Base-by-base conservation (phyloP, 345 rosid genomes). In the Citrus glauca region DNA sequence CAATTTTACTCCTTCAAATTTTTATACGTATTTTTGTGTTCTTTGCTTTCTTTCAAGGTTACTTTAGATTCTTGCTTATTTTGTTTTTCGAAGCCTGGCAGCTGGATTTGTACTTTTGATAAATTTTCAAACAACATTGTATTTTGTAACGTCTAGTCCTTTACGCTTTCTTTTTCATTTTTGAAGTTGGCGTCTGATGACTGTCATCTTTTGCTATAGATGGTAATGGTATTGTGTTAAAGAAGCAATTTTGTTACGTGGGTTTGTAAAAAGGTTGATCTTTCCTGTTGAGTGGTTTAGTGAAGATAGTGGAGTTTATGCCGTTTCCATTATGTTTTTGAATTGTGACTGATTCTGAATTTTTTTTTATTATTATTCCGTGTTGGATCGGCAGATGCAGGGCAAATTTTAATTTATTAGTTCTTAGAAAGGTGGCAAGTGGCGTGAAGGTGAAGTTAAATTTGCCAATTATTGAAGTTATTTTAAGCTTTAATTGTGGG, bases 171-270 rank as follows among this genome's bases (percentile, higher is more conserved):
- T 57, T 63, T 45, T 45, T 45, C 50, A 45, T 45, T 11, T 45
- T 45, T 78, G 71, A 75, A 82, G 85, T 73, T 72, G 30, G 50
- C 73, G 45, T 69, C 5, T 20, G 28, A 40, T 79, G 65, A 45
- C 68, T 73, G 22, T 61, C 73, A 75, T 75, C 79, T 82, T 82
- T 77, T 78, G 71, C 74, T 79, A 37, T 75, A 20, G 71, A 64
- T 67, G 48, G 64, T 68, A 72, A 38, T 78, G 42, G n/a, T 38
- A 6, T 53, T 72, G 48, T 25, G 66, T 64, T 72, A 74, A 22
- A 37, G 56, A 82, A 63, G 76, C 77, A 76, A 48, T 72, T 50
- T 74, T 76, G 13, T 62, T 42, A 40, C 30, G 38, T 76, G 79
- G 76, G 76, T 65, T 80, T 73, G 80, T 48, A 32, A 3, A 14